Base-by-base conservation (phyloP, 495 filamentous ascomycete species). In the Aspergillus funiculosus region DNA sequence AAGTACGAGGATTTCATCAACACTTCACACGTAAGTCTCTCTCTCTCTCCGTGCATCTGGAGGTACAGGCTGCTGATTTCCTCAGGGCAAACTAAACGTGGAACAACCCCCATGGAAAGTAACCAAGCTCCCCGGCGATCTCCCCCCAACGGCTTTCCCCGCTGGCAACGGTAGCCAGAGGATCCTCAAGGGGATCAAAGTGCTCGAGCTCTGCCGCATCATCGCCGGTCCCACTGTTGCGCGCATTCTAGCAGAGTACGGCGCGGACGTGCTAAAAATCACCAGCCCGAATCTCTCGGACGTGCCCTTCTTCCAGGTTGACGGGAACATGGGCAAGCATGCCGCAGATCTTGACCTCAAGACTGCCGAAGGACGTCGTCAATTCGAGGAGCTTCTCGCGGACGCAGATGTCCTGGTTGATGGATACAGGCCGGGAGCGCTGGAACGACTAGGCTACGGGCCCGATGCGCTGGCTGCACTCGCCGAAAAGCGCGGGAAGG, bases 281-380 rank as follows among this genome's bases (percentile, higher is more conserved):
- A 87, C 84, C 11, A 82, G 78, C 19, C 77, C 81, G 0, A 67
- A 72, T 25, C 69, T 87, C 18, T 78, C 78, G 10, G 85, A 89
- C 46, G 84, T 89, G 7, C 83, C 85, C 0, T 86, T 87, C 68
- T 89, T 87, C 69, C 84, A 87, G 59, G 80, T 89, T 7, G 84
- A 87, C 51, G 81, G 81, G 31, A 88, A 89, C 61, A 78, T 81
- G 55, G 82, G 84, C 45, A 88, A 87, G 58, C 71, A 71, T 37
- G 65, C 73, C 14, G 65, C 71, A 5, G 69, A 74, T 37, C 63
- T 88, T 10, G 75, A 87, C 48, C 69, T 88, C 15, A 78, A 78
- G 45, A 66, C 57, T 46, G 55, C 68, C 0, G 60, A 66, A 24
- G 80, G 78, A 46, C 68, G 77, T 1, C 56, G 60, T 18, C 55